Percentiles rank a stretch among this genome's conserved stretches.
phyloP scores from a whole-genome alignment of 1,284 basidiomycete genomes.

The Cutaneotrichosporon sp. region DNA sequence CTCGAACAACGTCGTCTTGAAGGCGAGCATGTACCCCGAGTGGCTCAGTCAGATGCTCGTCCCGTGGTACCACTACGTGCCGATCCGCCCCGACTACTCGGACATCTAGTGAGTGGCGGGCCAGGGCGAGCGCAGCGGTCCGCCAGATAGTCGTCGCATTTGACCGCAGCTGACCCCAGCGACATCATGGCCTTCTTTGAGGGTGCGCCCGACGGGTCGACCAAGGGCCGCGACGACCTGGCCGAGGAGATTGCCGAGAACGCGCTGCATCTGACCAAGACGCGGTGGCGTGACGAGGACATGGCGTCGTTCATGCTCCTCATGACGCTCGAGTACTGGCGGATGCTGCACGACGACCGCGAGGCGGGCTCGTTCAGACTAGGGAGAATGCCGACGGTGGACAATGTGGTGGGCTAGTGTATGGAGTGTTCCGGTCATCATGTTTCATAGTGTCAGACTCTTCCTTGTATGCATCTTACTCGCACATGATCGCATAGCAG shows the following conservation, averaged over 20 bases:
- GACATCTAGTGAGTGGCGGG: constrained; percentile 40
- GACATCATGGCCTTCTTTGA: constrained; percentile 57
- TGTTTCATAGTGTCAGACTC: background rate
- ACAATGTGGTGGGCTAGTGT: background rate
- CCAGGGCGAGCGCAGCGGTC: background rate
- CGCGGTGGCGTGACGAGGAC: constrained; percentile 53
- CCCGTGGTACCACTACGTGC: constrained; percentile 53
- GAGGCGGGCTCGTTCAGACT: constrained; percentile 23
- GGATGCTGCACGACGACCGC: constrained; percentile 38
- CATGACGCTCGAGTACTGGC: constrained; percentile 43
- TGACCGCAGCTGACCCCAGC: constrained; percentile 4
- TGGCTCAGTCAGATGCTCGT: constrained; percentile 43
- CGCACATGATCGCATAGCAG: too few species aligned
- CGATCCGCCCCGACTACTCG: constrained; percentile 49
- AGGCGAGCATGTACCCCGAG: constrained; percentile 46
- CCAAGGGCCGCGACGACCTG: constrained; percentile 46
- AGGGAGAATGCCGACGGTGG: background rate
- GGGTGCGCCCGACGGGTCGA: constrained; percentile 52
- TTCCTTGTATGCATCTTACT: background rate
- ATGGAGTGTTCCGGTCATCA: background rate
- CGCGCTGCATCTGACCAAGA: constrained; percentile 47
- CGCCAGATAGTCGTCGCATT: background rate
- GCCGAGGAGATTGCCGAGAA: constrained; percentile 53
- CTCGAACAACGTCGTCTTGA: constrained; percentile 45
- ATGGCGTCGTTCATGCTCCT: constrained; percentile 54